These are phyloP conservation scores for Diddensiella santjacobensis DNA, from an alignment of 805 yeast species.

Conservation along the genomic window DNA sequence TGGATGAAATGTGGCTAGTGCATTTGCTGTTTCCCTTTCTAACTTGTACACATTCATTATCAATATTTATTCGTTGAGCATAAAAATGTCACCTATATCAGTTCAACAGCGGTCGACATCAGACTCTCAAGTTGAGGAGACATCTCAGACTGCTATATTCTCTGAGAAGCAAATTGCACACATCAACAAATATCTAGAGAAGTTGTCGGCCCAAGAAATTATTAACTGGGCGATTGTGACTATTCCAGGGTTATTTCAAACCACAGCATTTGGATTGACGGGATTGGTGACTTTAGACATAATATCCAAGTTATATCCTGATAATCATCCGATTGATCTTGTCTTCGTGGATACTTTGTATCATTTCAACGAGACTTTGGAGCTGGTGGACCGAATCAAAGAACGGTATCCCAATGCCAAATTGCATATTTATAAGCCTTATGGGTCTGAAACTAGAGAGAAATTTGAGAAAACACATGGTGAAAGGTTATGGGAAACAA, in stretches of 20 bases:
- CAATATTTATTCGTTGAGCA: too few relatives aligned
- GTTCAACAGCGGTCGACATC: too few relatives aligned
- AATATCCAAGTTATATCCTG: constrained; percentile 49
- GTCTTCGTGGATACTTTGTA: constrained; percentile 87
- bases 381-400: constrained; percentile 58
- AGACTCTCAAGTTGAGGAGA: too few relatives aligned
- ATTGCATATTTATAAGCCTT: constrained; percentile 67
- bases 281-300: constrained; percentile 87
- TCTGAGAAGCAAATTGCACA: constrained; percentile 57
- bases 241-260: constrained; percentile 78
- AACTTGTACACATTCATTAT: too few relatives aligned
- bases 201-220: constrained; percentile 63
- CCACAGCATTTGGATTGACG: constrained; percentile 93
- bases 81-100: too few relatives aligned
- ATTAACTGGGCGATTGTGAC: constrained; percentile 80
- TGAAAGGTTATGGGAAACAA: constrained; percentile 73
- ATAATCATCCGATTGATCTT: constrained; percentile 53
- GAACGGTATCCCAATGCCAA: constrained; percentile 50
- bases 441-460: constrained; percentile 47
- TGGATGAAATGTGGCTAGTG: too few relatives aligned
- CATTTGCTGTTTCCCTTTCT: too few relatives aligned
- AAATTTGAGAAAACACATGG: constrained; percentile 73
- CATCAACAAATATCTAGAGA: constrained; percentile 58
- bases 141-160: too few relatives aligned
- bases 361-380: constrained; percentile 92